Conservation (phyloP, 192 early-diverging fungal species). For the Neocallimastix lanati region DNA sequence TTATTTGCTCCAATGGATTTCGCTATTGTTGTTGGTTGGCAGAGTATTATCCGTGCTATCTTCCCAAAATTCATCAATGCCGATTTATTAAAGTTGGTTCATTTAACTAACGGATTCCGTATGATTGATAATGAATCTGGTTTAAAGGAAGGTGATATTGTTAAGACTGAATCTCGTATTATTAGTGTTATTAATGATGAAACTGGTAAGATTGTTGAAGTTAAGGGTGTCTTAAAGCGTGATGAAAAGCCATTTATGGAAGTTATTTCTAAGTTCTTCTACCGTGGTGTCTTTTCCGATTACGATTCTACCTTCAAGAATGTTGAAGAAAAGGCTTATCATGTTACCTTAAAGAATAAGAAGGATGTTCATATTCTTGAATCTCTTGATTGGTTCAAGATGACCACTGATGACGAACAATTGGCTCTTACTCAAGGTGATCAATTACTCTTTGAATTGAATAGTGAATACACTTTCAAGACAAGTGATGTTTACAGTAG, state of each 20-base stretch:
- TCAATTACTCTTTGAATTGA: slow-evolving; percentile 54
- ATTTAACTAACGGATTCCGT: slow-evolving; percentile 85
- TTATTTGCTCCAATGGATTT: slow-evolving; percentile 78
- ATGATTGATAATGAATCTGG: slow-evolving; percentile 53
- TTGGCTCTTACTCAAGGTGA: slow-evolving; percentile 41
- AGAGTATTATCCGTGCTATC: slow-evolving; percentile 76
- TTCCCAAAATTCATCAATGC: slow-evolving; percentile 85
- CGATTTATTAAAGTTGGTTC: slow-evolving; percentile 77
- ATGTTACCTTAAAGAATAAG: slow-evolving; percentile 43
- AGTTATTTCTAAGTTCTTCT: slow-evolving; percentile 77
- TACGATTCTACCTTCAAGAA: slow-evolving; percentile 75
- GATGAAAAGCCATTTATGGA: slow-evolving; percentile 49
- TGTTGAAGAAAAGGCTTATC: slow-evolving; percentile 60
- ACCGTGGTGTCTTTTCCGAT: slow-evolving; percentile 75
- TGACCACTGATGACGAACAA: slow-evolving; percentile 26
- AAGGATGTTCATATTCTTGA: slow-evolving; percentile 81
- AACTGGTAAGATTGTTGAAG: slow-evolving; percentile 78
- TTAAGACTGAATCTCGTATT: slow-evolving; percentile 64
- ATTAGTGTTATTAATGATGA: slow-evolving; percentile 75
- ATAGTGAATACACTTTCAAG: slow-evolving; percentile 42
- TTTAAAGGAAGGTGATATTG: slow-evolving; percentile 61
- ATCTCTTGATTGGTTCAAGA: slow-evolving; percentile 77
- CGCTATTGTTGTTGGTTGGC: slow-evolving; percentile 83
- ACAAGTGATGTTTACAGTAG: slow-evolving; percentile 39
- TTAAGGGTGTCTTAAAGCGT: slow-evolving; percentile 51